Evolutionary conservation across 176 grass and related monocot species (phyloP), one percentile per base, ranked within the genome.

Genomic region (Hyparrhenia diplandra): DNA sequence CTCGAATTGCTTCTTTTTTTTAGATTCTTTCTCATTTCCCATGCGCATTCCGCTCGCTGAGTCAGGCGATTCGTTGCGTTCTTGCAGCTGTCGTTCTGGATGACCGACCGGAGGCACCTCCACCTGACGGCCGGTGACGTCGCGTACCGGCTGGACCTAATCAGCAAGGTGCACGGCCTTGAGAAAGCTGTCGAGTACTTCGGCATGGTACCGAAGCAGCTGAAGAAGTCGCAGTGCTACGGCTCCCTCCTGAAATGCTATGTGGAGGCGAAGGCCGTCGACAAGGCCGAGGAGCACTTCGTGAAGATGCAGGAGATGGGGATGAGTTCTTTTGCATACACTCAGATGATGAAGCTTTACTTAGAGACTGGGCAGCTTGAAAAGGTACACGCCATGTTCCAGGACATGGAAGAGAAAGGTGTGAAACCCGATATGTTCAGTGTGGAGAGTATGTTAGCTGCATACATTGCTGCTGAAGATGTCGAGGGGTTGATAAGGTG

Each of bases 191-290:
- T 91, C 10, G 84, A 76, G 73, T 91, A 91, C 63, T 94, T 89
- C 11, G 57, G 60, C 64, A 78, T 32, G 51, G 31, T 91, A 69
- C 63, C 89, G 13, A 80, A 55, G 13, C 69, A 84, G 52, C 41
- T 91, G 68, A 91, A 39, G 84, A 42, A 74, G 6, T 60, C 25
- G n/a, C 85, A 89, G 55, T 76, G 86, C 67, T 87, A 94, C 17
- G 89, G 84, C 66, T 78, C 92, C 46, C 85, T 94, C 31, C 86
- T 94, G 5, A 78, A 39, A 64, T 93, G 91, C 79, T 93, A 93
- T 4, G 78, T 13, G 8, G 74, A 93, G 49, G 85, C 80, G 1
- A 90, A 85, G 49, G 78, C 43, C 2, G 54, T 76, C 1, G 82
- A 79, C 28, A 75, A 88, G 81, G 87, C 91, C 0, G 91, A 93